Evolutionary conservation across 352 stramenopile species (phyloP).

Genomic region (Pythium dissotocum): DNA sequence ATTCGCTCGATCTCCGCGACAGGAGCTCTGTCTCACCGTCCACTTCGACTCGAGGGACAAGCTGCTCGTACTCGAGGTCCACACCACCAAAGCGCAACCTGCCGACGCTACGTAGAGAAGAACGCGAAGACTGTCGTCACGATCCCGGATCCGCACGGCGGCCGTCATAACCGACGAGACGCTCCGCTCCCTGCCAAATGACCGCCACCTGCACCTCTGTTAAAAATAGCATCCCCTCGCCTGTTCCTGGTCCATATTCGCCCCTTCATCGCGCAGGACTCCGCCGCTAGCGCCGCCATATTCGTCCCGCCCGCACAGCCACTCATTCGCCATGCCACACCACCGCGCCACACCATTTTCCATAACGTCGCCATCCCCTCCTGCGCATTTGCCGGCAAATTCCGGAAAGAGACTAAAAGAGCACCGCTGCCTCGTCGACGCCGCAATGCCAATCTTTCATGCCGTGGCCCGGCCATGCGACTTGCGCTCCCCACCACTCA

Average conservation of each 20-base stretch:
- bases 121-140: constrained; percentile 16
- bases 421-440: constrained; percentile 44
- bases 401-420: constrained; percentile 58
- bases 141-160: constrained; percentile 37
- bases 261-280: neutral
- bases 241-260: constrained; percentile 9
- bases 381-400: constrained; percentile 57
- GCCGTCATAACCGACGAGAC: constrained; percentile 24
- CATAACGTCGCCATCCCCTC: constrained; percentile 24
- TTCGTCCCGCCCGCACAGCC: constrained; percentile 1
- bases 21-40: no score
- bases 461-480: constrained; percentile 25
- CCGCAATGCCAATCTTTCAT: constrained; percentile 54
- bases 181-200: constrained; percentile 27
- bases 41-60: no score
- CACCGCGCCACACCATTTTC: constrained; percentile 31
- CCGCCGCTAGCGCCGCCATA: neutral
- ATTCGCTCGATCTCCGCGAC: no score
- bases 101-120: constrained; percentile 11
- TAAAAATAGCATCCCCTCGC: constrained; percentile 4
- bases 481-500: constrained; percentile 28
- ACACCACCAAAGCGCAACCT: no score
- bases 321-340: constrained; percentile 28
- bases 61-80: no score
- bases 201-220: constrained; percentile 37